phyloP scores from a whole-genome alignment of 2,329 filamentous ascomycete genomes.

The Periglandula ipomoeae region DNA sequence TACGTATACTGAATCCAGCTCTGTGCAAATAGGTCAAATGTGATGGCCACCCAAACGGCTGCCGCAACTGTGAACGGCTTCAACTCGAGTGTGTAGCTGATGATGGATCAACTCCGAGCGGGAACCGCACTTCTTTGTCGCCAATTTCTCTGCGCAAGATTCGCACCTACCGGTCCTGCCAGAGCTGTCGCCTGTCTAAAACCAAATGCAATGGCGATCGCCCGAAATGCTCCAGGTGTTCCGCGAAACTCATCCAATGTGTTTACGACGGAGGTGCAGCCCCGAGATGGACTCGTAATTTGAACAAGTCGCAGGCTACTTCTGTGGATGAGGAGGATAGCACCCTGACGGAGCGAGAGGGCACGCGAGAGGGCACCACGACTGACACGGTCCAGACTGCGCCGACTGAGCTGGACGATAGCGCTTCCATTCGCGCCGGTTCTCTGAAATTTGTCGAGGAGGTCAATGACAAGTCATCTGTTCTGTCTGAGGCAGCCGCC shows the following conservation, averaged over 20 bases:
- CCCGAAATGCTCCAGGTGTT: constrained; percentile 28
- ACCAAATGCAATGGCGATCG: constrained; percentile 33
- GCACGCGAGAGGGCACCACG: not conserved
- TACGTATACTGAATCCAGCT: too few relatives aligned
- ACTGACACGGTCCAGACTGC: not conserved
- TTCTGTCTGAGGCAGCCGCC: not conserved
- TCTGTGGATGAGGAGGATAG: not conserved
- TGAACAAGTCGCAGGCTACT: constrained; percentile 14
- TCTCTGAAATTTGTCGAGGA: not conserved
- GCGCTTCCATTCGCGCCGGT: not conserved
- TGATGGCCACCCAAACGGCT: constrained; percentile 31
- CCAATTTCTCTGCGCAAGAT: constrained; percentile 27
- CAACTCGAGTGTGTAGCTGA: constrained; percentile 31
- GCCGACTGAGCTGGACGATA: not conserved
- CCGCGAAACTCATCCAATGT: constrained; percentile 24
- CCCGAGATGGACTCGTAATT: constrained; percentile 26
- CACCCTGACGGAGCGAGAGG: not conserved
- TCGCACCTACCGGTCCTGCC: constrained; percentile 31
- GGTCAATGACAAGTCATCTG: not conserved
- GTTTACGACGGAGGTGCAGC: constrained; percentile 29
- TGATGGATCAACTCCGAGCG: constrained; percentile 20
- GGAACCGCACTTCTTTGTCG: constrained; percentile 17
- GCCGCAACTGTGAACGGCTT: constrained; percentile 33
- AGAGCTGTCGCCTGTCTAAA: constrained; percentile 30
- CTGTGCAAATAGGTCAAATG: constrained; percentile 32